phyloP scores from a whole-genome alignment of 345 rosid species.

The Citrus medica region DNA sequence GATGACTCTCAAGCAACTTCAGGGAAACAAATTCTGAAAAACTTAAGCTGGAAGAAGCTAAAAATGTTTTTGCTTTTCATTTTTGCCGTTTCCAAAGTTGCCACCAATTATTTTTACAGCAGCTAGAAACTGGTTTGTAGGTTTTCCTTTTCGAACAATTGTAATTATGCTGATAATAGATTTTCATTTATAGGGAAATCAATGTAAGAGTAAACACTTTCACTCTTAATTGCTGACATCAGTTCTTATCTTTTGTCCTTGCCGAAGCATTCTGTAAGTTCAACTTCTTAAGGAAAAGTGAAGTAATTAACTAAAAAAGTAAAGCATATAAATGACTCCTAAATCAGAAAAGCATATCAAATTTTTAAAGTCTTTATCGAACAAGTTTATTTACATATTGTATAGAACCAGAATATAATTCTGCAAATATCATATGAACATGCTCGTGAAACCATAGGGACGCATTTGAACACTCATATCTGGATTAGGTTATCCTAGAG shows the following conservation, averaged over 20 bases:
- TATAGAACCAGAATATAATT: too few species aligned
- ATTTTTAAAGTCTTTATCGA: neutral
- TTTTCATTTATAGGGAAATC: neutral
- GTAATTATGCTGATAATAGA: neutral
- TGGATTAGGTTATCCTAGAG: too few species aligned
- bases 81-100: neutral
- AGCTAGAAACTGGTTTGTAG: neutral
- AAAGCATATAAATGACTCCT: neutral
- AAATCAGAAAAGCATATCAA: neutral
- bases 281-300: neutral
- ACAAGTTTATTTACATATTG: neutral
- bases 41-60: neutral
- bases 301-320: neutral
- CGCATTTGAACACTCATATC: too few species aligned
- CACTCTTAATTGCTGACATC: neutral
- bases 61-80: neutral
- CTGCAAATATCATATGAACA: too few species aligned
- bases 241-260: neutral
- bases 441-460: too few species aligned
- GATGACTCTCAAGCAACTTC: neutral
- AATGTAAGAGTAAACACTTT: neutral
- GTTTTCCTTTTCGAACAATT: neutral
- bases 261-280: neutral
- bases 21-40: neutral
- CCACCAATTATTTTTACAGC: neutral